Base-by-base conservation (phyloP, 202 grass and related monocot genomes). In the Digitaria exilis region DNA sequence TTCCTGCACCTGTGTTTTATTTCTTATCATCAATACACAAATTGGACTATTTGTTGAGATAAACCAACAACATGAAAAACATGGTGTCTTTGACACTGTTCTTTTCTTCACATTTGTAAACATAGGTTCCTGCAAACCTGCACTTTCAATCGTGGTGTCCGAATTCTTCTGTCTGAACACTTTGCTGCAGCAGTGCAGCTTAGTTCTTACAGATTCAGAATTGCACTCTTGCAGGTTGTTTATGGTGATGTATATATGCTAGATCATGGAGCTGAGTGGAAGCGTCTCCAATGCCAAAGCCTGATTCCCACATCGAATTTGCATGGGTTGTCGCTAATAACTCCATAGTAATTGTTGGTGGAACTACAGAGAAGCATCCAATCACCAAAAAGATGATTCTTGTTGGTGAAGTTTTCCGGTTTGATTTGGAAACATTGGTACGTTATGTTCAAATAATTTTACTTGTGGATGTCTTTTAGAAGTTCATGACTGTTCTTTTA, bases 351-450 rank as follows among this genome's bases (percentile, higher is more conserved):
- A 73, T 97, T 73, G 88, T 94, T 35, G 92, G 92, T 7, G 95
- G 95, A 74, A 94, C 90, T 19, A 94, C 92, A 37, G 86, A 94
- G 80, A 94, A 97, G 74, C 95, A 97, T 77, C 95, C 95, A 37
- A 45, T 93, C 39, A 97, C 90, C 54, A 97, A 97, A 81, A 97
- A 91, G 75, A 97, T 94, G 92, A 89, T 92, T n/a, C n/a, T n/a
- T n/a, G n/a, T n/a, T n/a, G n/a, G n/a, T n/a, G n/a, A n/a, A n/a
- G n/a, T n/a, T n/a, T 83, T 97, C 80, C 84, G 60, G 24, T 89
- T 94, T 70, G 74, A 94, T 83, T 86, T 97, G 67, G 85, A 94
- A 75, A 84, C 70, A 52, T 44, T 88, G 92, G 94, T 97, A 89
- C 0, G 73, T 61, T 39, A 75, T 21, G 37, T 84, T 29, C 73